Evolutionary conservation across 2,329 filamentous ascomycete genomes (phyloP), one percentile per base, ranked within the genome.

Genomic region (Pseudogymnoascus sp.): DNA sequence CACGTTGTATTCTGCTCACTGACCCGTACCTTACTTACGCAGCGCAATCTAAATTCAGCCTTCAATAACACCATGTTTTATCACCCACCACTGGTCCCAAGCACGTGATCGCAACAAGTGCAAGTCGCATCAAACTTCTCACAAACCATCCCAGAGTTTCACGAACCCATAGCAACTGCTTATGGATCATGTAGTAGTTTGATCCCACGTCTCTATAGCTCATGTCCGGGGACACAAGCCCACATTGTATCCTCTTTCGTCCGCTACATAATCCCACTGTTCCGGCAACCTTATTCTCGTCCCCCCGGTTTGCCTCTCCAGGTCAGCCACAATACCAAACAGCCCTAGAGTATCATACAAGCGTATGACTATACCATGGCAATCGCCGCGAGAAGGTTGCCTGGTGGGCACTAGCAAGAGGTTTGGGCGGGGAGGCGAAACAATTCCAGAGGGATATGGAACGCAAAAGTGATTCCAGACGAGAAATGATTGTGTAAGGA

Each of bases 131-230:
- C 49, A 55, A 55, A 55, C 49, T 55, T 55, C 45, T 55, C 49
- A 33, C 49, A 55, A 55, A 55, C 49, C 28, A 55, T 55, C 28
- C 49, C 49, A 55, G 49, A 55, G 49, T 55, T 55, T 33, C 49
- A 55, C 49, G 16, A 55, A 55, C 49, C 9, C 49, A 19, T 55
- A 30, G 45, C n/a, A 22, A 33, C n/a, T 33, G 28, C 12, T 12
- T 55, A 9, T 55, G 49, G 28, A 22, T 22, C 49, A 22, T 5
- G 49, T 33, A 55, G n/a, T 14, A 19, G 49, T 33, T 55, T 55
- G 49, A 19, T 55, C 9, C 16, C 28, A 22, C 28, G 49, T 55
- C 49, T 55, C 28, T 55, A 11, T 33, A 19, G 0, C 49, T 4
- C n/a, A 33, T 33, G 1, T 19, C 2, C 49, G 16, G 16, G n/a